Evolutionary conservation across 441 rosid genomes (phyloP), one percentile per base, ranked within the genome.

Genomic region (Gossypium davidsonii): DNA sequence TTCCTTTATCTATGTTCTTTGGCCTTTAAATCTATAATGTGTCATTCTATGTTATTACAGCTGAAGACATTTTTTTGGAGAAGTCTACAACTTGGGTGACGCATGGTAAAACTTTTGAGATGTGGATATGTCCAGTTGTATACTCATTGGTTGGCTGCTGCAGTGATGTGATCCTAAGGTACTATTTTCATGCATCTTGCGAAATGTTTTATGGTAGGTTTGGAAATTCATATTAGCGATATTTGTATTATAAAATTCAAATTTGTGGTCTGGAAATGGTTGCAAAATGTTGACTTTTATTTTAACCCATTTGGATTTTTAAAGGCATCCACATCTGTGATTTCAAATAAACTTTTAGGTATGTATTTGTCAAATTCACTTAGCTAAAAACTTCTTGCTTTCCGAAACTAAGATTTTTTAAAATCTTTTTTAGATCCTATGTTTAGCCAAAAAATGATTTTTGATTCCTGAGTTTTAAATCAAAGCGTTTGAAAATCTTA

Each of bases 41-140:
- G 21, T 17, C 20, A 20, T 73, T 65, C 51, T 23, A 70, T 14
- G 74, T 49, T 44, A 69, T 78, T 59, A 73, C 85, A 93, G 98
- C 86, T 76, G 90, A 86, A 70, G 89, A 85, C 68, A 65, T 84
- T 73, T 83, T 87, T 65, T 74, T 87, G 78, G 91, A 91, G 88
- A 85, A 84, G 72, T 83, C 93, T 61, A 77, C 82, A 70, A 78
- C 86, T 63, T 95, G 99, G 99, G 89, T 85, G 82, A 93, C 98
- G n/a, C 69, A 63, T 55, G 85, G 84, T 77, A 93, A 90, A 83
- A 84, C 82, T 67, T 95, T 95, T 80, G 92, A 93, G 77, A 69
- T 15, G 76, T 95, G 99, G 99, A 90, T 93, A 72, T 93, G 99
- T 77, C 92, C 87, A 59, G 97, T 95, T 75, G 97, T 87, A 73